Conservation (phyloP, 2,329 filamentous ascomycete genomes). For the Cadophora gregata region DNA sequence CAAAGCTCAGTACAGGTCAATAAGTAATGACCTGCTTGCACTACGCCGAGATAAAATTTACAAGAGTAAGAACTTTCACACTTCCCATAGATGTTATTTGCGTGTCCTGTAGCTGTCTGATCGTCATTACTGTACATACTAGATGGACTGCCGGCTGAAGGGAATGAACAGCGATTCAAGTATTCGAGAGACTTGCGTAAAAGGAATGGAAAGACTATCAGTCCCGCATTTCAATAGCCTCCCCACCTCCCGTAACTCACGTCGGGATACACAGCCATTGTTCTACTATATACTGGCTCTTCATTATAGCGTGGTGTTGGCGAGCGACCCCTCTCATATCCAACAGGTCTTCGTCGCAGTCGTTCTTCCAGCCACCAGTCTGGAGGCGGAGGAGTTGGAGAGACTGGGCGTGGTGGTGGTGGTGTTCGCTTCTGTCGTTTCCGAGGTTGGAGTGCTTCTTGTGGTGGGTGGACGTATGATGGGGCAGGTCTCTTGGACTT, state of each 20-base stretch:
- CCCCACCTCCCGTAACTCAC: background rate
- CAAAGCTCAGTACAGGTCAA: no score
- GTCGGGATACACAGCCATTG: background rate
- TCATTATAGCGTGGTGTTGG: background rate
- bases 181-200: no score
- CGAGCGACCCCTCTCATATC: conserved; percentile 3
- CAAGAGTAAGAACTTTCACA: no score
- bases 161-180: no score
- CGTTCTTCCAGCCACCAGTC: conserved; percentile 12
- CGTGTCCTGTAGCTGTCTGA: no score
- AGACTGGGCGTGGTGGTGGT: background rate
- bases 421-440: background rate
- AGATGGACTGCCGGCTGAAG: no score
- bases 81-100: no score
- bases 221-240: background rate
- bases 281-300: background rate
- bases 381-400: conserved; percentile 2
- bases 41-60: no score
- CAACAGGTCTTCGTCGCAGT: background rate
- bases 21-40: no score
- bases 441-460: background rate
- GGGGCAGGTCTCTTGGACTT: background rate
- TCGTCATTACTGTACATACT: no score
- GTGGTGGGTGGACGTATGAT: background rate
- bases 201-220: background rate